A percentile compares a stretch with the other conserved stretches of the same genome.
These are phyloP conservation scores for Oenanthe javanica DNA, from an alignment of 140 eudicot genomes.

Conservation along the genomic window DNA sequence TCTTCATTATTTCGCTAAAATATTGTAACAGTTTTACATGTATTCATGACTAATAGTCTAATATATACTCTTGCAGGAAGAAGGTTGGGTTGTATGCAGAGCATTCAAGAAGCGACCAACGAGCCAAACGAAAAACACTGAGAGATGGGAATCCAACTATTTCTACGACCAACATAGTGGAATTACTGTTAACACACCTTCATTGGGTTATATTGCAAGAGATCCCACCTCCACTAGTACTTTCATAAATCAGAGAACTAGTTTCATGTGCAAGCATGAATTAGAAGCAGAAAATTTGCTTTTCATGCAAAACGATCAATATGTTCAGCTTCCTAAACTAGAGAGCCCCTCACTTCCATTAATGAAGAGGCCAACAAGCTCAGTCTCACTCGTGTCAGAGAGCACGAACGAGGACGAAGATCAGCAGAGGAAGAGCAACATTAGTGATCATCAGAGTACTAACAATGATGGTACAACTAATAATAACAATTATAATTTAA, in stretches of 20 bases:
- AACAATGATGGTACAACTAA: no score
- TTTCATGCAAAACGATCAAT: slow-evolving; percentile 30
- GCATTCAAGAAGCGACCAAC: slow-evolving; percentile 73
- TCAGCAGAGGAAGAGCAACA: slow-evolving; percentile 5
- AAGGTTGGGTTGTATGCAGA: slow-evolving; percentile 94
- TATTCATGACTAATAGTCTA: neutral
- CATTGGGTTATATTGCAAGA: slow-evolving; percentile 32
- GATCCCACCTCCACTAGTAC: slow-evolving; percentile 4
- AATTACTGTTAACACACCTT: slow-evolving; percentile 25
- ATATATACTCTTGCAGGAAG: slow-evolving; percentile 47
- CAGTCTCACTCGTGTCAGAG: slow-evolving; percentile 28
- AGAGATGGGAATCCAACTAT: slow-evolving; percentile 61
- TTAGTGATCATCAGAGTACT: neutral
- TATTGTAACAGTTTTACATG: neutral
- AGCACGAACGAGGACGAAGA: slow-evolving; percentile 26
- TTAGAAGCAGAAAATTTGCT: slow-evolving; percentile 35
- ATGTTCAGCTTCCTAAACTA: slow-evolving; percentile 71
- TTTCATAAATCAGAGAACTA: slow-evolving; percentile 23
- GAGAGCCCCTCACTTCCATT: slow-evolving; percentile 62
- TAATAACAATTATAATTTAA: slow-evolving; percentile 21
- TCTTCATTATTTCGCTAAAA: neutral
- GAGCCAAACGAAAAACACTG: slow-evolving; percentile 44
- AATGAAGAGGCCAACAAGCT: slow-evolving; percentile 28
- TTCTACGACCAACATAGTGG: slow-evolving; percentile 44
- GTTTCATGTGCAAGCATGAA: slow-evolving; percentile 70